Conservation (phyloP, 805 yeast genomes). For the Ogataea naganishii region DNA sequence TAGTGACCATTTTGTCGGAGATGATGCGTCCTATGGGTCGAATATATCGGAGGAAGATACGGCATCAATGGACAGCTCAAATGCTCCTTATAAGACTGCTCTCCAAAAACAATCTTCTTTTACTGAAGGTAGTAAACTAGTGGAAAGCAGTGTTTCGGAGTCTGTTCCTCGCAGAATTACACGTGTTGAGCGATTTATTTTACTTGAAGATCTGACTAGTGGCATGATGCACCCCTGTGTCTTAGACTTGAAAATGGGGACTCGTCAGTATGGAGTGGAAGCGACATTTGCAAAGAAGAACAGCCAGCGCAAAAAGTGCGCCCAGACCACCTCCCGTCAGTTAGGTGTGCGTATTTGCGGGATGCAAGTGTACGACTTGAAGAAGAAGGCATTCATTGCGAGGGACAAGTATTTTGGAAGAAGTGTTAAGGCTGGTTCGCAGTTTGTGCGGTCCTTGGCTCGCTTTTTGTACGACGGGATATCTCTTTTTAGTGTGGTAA, state of each 20-base stretch:
- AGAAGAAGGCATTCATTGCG: conserved; percentile 40
- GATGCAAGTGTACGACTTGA: conserved; percentile 70
- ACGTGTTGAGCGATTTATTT: conserved; percentile 69
- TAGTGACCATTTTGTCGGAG: no score
- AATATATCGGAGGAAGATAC: no score
- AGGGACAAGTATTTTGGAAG: conserved; percentile 94
- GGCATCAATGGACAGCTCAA: no score
- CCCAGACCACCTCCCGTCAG: conserved; percentile 65
- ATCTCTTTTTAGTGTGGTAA: conserved; percentile 44
- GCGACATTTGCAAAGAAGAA: conserved; percentile 62
- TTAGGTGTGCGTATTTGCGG: conserved; percentile 95
- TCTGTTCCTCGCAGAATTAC: no score
- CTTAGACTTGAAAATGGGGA: conserved; percentile 94
- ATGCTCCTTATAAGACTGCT: neutral
- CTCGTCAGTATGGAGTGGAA: conserved; percentile 96
- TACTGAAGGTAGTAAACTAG: neutral
- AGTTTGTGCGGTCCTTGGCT: conserved; percentile 67
- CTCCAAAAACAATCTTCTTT: neutral
- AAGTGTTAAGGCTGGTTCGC: conserved; percentile 55
- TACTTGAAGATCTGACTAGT: conserved; percentile 84
- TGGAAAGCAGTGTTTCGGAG: neutral
- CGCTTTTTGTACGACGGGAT: conserved; percentile 77
- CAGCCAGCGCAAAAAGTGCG: conserved; percentile 80
- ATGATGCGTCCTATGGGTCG: no score
- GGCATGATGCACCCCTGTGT: conserved; percentile 85